Evolutionary conservation across 352 stramenopile genomes (phyloP), one percentile per base, ranked within the genome.

Genomic region (Peronosclerospora sorghi): DNA sequence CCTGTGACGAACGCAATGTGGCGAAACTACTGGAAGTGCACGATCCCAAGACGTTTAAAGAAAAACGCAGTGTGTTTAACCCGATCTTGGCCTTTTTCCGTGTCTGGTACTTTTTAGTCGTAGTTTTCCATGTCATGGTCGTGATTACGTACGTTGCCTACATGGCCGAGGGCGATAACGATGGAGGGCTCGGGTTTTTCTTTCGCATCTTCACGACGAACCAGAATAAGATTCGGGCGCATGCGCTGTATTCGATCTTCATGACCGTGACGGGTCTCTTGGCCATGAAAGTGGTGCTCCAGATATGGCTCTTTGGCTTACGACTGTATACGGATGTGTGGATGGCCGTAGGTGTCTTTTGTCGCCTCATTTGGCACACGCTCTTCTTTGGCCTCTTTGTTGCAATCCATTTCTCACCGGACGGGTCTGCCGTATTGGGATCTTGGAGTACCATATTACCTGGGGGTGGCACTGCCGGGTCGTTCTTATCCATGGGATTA

Each of bases 51-150:
- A 88, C 77, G 6, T 94, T 89, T 59, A 83, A 83, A 47, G 81
- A 94, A 57, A 83, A 86, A 42, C 72, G 81, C 27, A 91, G 78
- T 37, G 40, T 94, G 34, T 89, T 90, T 48, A 94, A 89, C 45
- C 79, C 79, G 9, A 48, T 88, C 27, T 57, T 92, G 24, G 79
- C 74, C 1, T 92, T 87, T 39, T 90, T 86, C 48, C 68, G 80
- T 8, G 55, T 90, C 35, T 92, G 72, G 67, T 90, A 83, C 57
- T 92, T 89, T 54, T 48, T 89, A 14, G 46, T 92, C 8, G 62
- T 86, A 8, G 56, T 73, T 29, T 85, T 92, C 34, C 77, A 89
- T 55, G 14, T 69, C 1, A 53, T 86, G 21, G 54, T 86, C 6
- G 73, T 74, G 9, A 56, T 91, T 35, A 55, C 62, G 7, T 91